These are phyloP conservation scores for Botrytis cinerea DNA, from an alignment of 2,329 filamentous ascomycete genomes.

Conservation along the genomic window DNA sequence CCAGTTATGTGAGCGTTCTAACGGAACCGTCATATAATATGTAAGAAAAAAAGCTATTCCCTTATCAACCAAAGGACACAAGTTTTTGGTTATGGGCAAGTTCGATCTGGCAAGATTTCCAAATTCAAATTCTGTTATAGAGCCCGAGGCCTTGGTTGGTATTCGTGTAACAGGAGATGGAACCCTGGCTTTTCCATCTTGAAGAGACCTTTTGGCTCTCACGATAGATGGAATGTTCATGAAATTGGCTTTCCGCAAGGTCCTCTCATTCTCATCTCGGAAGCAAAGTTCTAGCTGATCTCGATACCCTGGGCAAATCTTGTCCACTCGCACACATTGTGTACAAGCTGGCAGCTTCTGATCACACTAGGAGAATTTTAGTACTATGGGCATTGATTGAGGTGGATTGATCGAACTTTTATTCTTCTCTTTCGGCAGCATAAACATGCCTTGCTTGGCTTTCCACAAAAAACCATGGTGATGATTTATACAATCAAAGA, in stretches of 20 bases:
- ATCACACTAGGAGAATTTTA: conserved; percentile 47
- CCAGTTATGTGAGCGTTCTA: neutral
- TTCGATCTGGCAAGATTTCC: neutral
- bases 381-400: neutral
- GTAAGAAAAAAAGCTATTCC: conserved; percentile 35
- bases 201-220: too few relatives aligned
- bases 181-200: neutral
- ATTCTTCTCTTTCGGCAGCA: conserved; percentile 34
- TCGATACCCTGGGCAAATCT: conserved; percentile 55
- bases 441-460: conserved; percentile 27
- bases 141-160: neutral
- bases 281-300: conserved; percentile 59
- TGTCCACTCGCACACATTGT: conserved; percentile 54
- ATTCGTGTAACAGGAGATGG: neutral
- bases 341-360: conserved; percentile 53
- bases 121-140: neutral
- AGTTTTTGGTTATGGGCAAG: neutral
- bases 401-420: conserved; percentile 27
- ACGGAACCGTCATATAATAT: conserved; percentile 28
- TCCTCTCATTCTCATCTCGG: conserved; percentile 57
- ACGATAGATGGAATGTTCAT: neutral
- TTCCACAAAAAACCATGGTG: conserved; percentile 37
- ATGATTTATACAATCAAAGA: neutral
- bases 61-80: conserved; percentile 26
- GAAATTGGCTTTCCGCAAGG: conserved; percentile 51